Conservation (phyloP, 208 protist species). For the Novymonas esmeraldas region DNA sequence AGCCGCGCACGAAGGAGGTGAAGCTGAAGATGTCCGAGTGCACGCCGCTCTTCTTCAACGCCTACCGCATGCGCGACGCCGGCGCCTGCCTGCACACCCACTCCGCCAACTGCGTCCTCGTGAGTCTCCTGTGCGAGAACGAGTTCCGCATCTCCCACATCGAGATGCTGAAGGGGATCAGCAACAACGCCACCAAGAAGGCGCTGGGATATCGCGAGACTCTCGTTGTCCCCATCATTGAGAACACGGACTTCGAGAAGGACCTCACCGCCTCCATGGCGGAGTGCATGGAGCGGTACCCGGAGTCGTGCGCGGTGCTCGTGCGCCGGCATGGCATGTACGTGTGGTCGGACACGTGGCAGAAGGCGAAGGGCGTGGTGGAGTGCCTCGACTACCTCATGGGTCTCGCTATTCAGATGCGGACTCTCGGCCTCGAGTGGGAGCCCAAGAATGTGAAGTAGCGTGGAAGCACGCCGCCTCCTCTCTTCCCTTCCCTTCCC, state of each 20-base stretch:
- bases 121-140: conserved; percentile 88
- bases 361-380: conserved; percentile 92
- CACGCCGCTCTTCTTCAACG: conserved; percentile 95
- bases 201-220: conserved; percentile 81
- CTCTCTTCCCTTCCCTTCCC: too few relatives aligned
- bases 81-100: conserved; percentile 96
- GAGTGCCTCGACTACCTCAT: conserved; percentile 97
- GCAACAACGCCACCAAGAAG: conserved; percentile 50
- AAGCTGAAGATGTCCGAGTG: conserved; percentile 90
- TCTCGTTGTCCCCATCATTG: conserved; percentile 96
- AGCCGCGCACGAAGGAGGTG: conserved; percentile 37
- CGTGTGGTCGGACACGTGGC: conserved; percentile 95
- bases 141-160: conserved; percentile 95
- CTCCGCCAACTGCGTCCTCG: conserved; percentile 78
- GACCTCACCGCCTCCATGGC: conserved; percentile 81
- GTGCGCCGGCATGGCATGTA: conserved; percentile 96
- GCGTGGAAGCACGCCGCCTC: too few relatives aligned
- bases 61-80: conserved; percentile 83
- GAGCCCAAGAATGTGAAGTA: conserved; percentile 37
- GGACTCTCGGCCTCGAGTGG: conserved; percentile 51
- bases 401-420: conserved; percentile 79
- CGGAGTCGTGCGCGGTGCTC: conserved; percentile 90
- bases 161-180: conserved; percentile 96
- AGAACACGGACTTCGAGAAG: conserved; percentile 91
- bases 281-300: conserved; percentile 90